Conservation (phyloP, 2,329 filamentous ascomycete species). For the Microdochium bolleyi region DNA sequence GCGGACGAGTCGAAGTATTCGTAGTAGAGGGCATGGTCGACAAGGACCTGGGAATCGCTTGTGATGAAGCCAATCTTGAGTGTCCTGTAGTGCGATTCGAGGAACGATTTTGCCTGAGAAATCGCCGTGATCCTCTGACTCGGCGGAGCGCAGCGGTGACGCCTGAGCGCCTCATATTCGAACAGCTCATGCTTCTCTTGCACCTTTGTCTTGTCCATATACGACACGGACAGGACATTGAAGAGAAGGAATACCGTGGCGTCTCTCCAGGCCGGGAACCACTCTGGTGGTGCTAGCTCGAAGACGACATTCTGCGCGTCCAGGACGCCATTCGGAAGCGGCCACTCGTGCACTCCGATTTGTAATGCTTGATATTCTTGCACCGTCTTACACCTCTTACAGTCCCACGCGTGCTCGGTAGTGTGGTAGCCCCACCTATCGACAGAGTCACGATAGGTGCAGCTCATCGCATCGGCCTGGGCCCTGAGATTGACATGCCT, state of each 20-base stretch:
- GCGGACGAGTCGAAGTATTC: not conserved
- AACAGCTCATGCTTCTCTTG: conserved; percentile 15
- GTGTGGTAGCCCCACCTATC: not conserved
- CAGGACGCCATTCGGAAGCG: conserved; percentile 27
- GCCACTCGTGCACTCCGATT: conserved; percentile 49
- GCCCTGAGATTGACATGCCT: conserved; percentile 19
- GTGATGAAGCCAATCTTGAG: not conserved
- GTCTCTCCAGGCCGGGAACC: conserved; percentile 41
- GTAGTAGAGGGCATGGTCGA: not conserved
- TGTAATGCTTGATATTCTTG: conserved; percentile 24
- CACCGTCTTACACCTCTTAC: conserved; percentile 25
- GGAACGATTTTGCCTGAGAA: not conserved
- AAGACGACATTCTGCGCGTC: conserved; percentile 40
- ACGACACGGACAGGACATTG: conserved; percentile 23
- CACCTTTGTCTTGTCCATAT: conserved; percentile 19
- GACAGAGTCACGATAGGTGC: conserved; percentile 2
- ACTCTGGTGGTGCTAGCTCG: conserved; percentile 34
- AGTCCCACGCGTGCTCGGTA: conserved; percentile 12
- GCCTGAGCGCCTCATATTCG: conserved; percentile 4
- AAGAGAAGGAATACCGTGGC: conserved; percentile 30
- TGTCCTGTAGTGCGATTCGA: not conserved
- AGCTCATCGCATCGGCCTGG: not conserved
- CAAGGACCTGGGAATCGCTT: not conserved
- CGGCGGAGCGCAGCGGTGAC: not conserved
- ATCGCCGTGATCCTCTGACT: not conserved